A percentile compares a stretch with the other conserved stretches of the same genome.
Conservation (phyloP, 192 early-diverging fungal species). For the Gamsiella multidivaricata region DNA sequence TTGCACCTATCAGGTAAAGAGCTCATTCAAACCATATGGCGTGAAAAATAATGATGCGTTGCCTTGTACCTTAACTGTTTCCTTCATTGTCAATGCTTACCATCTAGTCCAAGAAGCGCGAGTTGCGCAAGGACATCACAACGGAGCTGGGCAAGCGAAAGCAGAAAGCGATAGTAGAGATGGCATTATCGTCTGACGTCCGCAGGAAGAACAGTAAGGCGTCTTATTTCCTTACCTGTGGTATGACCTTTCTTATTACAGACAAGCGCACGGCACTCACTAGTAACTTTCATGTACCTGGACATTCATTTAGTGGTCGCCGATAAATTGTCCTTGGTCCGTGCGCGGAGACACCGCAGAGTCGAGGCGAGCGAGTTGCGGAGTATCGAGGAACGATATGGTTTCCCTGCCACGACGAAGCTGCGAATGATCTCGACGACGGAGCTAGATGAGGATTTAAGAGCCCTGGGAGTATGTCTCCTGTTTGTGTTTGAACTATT, state of each 20-base stretch:
- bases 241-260: not conserved
- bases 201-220: not conserved
- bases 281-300: too few relatives aligned
- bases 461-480: slow-evolving; percentile 48
- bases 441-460: slow-evolving; percentile 59
- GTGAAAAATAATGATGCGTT: not conserved
- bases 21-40: not conserved
- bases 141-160: slow-evolving; percentile 8
- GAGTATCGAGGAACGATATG: slow-evolving; percentile 52
- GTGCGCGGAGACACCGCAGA: slow-evolving; percentile 47
- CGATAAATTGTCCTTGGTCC: slow-evolving; percentile 44
- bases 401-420: slow-evolving; percentile 55
- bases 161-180: slow-evolving; percentile 17
- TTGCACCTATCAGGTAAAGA: slow-evolving; percentile 41
- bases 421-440: slow-evolving; percentile 29
- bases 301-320: slow-evolving; percentile 1
- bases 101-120: slow-evolving; percentile 33
- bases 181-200: slow-evolving; percentile 3
- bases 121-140: slow-evolving; percentile 15
- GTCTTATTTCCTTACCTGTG: not conserved
- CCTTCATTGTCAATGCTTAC: not conserved
- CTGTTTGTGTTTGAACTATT: not conserved
- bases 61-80: not conserved
- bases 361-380: slow-evolving; percentile 52
- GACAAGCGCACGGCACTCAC: too few relatives aligned